Base-by-base conservation (phyloP, 306 rosid genomes). In the Lathyrus sativus region DNA sequence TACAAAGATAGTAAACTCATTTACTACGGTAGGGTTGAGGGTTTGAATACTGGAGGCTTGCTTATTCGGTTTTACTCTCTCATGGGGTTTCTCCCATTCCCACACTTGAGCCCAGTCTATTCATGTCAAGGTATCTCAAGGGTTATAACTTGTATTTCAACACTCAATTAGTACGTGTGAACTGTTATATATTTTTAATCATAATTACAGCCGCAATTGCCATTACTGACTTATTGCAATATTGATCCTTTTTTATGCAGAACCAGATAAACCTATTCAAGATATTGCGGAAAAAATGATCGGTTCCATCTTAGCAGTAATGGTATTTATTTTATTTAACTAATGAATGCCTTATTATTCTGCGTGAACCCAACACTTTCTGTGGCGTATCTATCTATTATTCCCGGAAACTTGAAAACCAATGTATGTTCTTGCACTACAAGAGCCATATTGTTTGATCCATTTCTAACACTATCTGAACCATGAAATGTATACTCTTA, bases 81-180 rank as follows among this genome's bases (percentile, higher is more conserved):
- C 19, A 45, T 88, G 4, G 98, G 96, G 12, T 92, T 92, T 80
- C 96, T 92, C 62, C 98, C 98, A 41, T 90, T 70, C 77, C 89
- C 93, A 17, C 90, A 79, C 54, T 44, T 92, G 79, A 85, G 95
- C 80, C 96, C 98, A 8, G 44, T 80, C 31, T 93, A 85, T 81
- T 70, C 85, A 13, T 92, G 86, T 77, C 71, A 82, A 92, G 98
- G 98, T 92, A 78, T 48, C 15, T 33, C 38, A 33, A 31, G 31
- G 5, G 31, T 28, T 28, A 28, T 1, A 28, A 28, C 31, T 28
- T 28, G 31, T 28, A 28, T 28, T 28, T 28, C 35, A 31, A 33
- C 2, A 6, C 38, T 33, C 38, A 33, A 33, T 33, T 33, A 33
- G 38, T 6, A 26, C 0, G 29, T 26, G 29, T 26, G 29, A 26